Base-by-base conservation (phyloP, 2,329 filamentous ascomycete species). In the Colletotrichum chrysophilum region DNA sequence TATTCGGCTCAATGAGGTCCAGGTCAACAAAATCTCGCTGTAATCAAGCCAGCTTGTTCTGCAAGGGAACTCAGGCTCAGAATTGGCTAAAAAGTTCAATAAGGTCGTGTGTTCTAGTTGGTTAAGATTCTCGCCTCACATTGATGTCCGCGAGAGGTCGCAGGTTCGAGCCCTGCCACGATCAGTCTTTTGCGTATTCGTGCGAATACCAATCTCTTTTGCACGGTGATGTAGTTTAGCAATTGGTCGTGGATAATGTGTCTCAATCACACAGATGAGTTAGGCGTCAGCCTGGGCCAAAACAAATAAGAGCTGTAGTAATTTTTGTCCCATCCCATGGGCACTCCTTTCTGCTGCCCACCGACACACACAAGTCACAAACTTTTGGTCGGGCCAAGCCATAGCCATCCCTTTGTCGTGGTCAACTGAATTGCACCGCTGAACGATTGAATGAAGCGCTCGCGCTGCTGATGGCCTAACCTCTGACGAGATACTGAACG, bases 101-200 rank as follows among this genome's bases (percentile, higher is more conserved):
- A 32, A 21, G 74, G 74, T 70, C 71, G 74, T 74, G 74, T 76
- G 74, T 76, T 76, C 74, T 76, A 76, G 74, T 76, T 70, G 74
- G 66, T 75, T 76, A 76, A 74, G 74, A 76, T 76, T 76, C 55
- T 70, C 71, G 70, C 62, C 71, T 75, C 66, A 71, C 75, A 76
- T 12, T n/a, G 7, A 26, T 43, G 28, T 61, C 26, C 16, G 72
- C 75, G 75, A 65, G 58, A 77, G 75, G 73, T 76, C 73, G 75
- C 73, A 72, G 75, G 75, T 77, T 76, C 75, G 75, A 77, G 65
- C 75, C 75, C 75, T 75, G 75, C 75, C 71, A 61, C 69, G 75
- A 68, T 77, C 75, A 76, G 4, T 32, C 34, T 62, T 52, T 67
- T 3, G 48, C 60, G 65, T 76, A 24, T 16, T n/a, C 9, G 28